These are phyloP conservation scores for Kuraishia hungarica DNA, from an alignment of 805 yeast species.

Conservation along the genomic window DNA sequence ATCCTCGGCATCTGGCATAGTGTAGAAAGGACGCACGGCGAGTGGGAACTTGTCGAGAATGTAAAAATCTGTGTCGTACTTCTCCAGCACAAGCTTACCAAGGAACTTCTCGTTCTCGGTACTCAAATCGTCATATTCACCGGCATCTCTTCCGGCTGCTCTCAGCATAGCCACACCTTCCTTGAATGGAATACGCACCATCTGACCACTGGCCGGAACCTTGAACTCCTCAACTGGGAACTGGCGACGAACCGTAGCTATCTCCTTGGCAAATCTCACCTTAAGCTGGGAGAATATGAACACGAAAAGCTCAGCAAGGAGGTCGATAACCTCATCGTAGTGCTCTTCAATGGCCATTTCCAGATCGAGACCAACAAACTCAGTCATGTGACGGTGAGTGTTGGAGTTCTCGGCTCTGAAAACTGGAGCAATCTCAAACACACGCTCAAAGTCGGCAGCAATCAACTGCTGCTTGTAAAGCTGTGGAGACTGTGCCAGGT, in stretches of 20 bases:
- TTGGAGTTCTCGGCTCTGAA: conserved; percentile 99
- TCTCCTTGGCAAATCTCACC: conserved; percentile 71
- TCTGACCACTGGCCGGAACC: conserved; percentile 87
- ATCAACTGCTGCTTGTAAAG: conserved; percentile 95
- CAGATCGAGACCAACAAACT: conserved; percentile 92
- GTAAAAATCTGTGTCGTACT: conserved; percentile 96
- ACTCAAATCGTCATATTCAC: conserved; percentile 80
- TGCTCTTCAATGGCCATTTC: conserved; percentile 99
- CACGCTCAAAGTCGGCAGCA: conserved; percentile 96
- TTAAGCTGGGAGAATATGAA: conserved; percentile 84
- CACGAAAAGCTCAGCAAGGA: conserved; percentile 58
- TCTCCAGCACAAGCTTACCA: conserved; percentile 86
- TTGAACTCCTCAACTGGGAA: conserved; percentile 97
- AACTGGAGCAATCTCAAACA: conserved; percentile 94
- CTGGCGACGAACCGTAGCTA: conserved; percentile 84
- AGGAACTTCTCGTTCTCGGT: conserved; percentile 93
- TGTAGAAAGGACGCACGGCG: conserved; percentile 95
- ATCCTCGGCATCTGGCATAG: conserved; percentile 96
- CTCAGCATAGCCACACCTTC: conserved; percentile 86
- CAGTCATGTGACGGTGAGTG: conserved; percentile 99
- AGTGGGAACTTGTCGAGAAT: conserved; percentile 97
- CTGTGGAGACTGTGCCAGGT: conserved; percentile 97
- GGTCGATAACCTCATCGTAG: conserved; percentile 79
- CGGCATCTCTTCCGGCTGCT: conserved; percentile 80
- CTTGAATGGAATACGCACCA: conserved; percentile 82